Evolutionary conservation across 208 protist species (phyloP).

Genomic region (Acanthamoeba quina): DNA sequence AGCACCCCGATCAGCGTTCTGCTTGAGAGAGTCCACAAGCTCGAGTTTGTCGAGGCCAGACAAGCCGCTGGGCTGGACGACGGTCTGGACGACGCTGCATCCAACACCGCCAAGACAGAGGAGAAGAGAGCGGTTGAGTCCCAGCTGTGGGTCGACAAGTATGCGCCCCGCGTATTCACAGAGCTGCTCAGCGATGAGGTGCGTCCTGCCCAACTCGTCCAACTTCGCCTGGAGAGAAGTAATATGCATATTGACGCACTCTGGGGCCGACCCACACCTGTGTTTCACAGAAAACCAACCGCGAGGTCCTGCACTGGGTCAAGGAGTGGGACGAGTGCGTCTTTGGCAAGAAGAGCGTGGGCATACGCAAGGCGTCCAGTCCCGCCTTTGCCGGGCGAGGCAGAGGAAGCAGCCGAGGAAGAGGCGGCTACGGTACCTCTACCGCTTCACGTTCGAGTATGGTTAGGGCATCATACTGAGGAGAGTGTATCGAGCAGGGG

Average conservation of each 20-base stretch:
- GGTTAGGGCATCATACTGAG: neutral
- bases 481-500: neutral
- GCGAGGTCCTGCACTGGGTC: slow-evolving; percentile 66
- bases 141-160: slow-evolving; percentile 73
- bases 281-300: slow-evolving; percentile 64
- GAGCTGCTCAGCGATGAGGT: slow-evolving; percentile 72
- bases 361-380: neutral
- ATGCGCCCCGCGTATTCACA: slow-evolving; percentile 22
- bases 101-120: neutral
- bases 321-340: slow-evolving; percentile 72
- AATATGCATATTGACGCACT: too few relatives aligned
- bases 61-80: neutral
- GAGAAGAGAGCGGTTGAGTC: neutral
- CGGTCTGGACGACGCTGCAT: neutral
- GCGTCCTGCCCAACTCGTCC: neutral
- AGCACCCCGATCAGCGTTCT: slow-evolving; percentile 36
- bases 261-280: too few relatives aligned
- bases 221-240: too few relatives aligned
- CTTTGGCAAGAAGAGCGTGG: slow-evolving; percentile 68
- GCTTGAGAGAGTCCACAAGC: slow-evolving; percentile 9
- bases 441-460: neutral
- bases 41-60: slow-evolving; percentile 42
- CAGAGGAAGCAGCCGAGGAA: neutral
- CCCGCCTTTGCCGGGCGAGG: neutral
- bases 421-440: neutral